Base-by-base conservation (phyloP, 179 eudicot genomes). In the Amaranthus tricolor region DNA sequence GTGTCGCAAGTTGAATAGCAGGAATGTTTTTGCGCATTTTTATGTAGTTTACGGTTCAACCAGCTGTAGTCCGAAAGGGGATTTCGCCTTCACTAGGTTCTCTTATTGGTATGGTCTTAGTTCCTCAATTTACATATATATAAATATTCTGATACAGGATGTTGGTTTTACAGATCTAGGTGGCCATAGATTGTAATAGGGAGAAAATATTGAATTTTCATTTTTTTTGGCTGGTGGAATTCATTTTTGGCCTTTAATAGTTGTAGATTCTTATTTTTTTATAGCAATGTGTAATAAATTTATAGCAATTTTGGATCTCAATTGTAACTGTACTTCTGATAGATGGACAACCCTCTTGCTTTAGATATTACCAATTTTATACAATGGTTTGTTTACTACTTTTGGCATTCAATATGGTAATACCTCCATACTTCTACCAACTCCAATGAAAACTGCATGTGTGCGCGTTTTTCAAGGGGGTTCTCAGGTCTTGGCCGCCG, bases 1-100 rank as follows among this genome's bases (percentile, higher is more conserved):
- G 97, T 85, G 71, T 81, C 74, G 84, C 86, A 63, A 71, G 15
- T 63, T 81, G 78, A 81, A 43, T 43, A 52, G 75, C 56, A 56
- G 57, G 11, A 17, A 66, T 63, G 58, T 24, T 6, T 65, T 52
- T 51, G 14, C 55, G 15, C 19, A 44, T 64, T 55, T 77, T 45
- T 73, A 47, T 76, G 74, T 47, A 72, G 72, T 14, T 57, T 65
- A 52, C 54, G 15, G 17, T 74, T 68, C 21, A 61, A 74, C 24
- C 71, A 19, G 71, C 71, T 71, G 82, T 70, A 69, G 67, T 52
- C 51, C 43, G 57, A 66, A 71, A 71, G 47, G 83, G 60, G 60
- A 59, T 76, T 80, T 76, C 53, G 58, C 51, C 61, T 65, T 75
- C 69, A 69, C 49, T 71, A 75, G 79, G 77, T 52, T 67, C 61